Evolutionary conservation across 352 stramenopile species (phyloP), one percentile per base, ranked within the genome.

Genomic region (Peronospora farinosa): DNA sequence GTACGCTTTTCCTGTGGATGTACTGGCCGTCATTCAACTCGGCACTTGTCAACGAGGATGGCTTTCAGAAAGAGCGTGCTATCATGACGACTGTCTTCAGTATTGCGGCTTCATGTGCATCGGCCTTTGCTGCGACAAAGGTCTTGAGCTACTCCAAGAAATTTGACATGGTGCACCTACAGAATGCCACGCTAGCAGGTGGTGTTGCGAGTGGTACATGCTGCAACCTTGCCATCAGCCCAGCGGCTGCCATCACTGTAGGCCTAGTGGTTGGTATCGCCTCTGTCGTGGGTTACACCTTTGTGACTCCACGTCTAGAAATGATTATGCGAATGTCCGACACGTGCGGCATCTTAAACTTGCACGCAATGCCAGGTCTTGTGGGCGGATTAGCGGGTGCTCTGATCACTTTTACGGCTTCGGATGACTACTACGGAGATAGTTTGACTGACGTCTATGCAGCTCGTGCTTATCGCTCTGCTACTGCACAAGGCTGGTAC

Each of bases 11-110:
- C 46, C 56, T 92, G 32, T 95, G 84, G 84, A 86, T 92, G 61
- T 95, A 83, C 57, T 95, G 84, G 84, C 82, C 84, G 16, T 86
- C 68, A 6, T 95, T 95, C 69, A 90, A 92, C 41, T 65, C 72
- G 1, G 82, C 82, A 17, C 60, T 90, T 7, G 80, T 88, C 21
- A 65, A 60, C 7, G 51, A 52, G 0, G 63, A 75, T 1, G 72
- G 65, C 5, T 87, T 81, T 46, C 76, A 84, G 36, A 74, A 95
- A 46, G 70, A 88, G 16, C 70, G 67, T 8, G 82, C 71, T 9
- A 52, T 93, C 25, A 69, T 93, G 50, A 80, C 89, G 63, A 95
- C 84, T 1, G 57, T 93, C 7, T 63, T 92, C 16, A 79, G 76
- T 15, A 83, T 95, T 31, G 60, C 65, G 11, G 69, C 74, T 1